Base-by-base conservation (phyloP, 2,329 filamentous ascomycete species). In the Monosporascus sp. region DNA sequence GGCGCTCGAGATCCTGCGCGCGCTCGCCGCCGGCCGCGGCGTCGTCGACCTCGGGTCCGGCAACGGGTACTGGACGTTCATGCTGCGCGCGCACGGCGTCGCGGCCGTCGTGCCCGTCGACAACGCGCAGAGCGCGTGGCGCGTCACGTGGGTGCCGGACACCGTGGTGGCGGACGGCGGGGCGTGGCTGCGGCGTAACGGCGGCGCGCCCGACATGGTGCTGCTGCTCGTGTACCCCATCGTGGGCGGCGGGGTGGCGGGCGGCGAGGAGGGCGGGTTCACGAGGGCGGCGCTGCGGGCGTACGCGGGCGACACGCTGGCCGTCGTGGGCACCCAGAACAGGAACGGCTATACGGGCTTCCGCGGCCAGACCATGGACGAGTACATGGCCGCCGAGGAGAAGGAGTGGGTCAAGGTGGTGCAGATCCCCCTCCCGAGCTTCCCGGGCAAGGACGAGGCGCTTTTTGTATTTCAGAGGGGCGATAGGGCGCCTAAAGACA, bases 271-370 rank as follows among this genome's bases (percentile, higher is more conserved):
- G 16, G 79, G 81, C 4, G 78, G 77, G 20, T 91, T 91, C 63
- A 90, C 87, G 1, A 76, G 77, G 38, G 73, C 74, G 55, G 73
- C 89, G 55, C 68, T 91, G 56, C 73, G 74, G 52, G 80, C 80
- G 19, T 91, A 84, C 64, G 63, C 73, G 43, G 85, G 85, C 35
- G 79, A 86, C 61, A 84, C 78, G 3, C 75, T 91, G 49, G 81
- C 86, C n/a, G 82, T 88, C 16, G 87, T 86, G 1, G 87, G 87
- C 20, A 89, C 88, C 22, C 87, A 90, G 71, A 91, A 90, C 65
- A 70, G 71, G 20, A 91, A 89, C 67, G 86, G 87, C 2, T 91
- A 88, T 65, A 91, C 88, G 0, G 85, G 79, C 0, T 90, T 91
- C 66, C 77, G 74, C 51, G 74, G 78, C 59, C 72, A 79, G 68